phyloP scores from a whole-genome alignment of 768 basidiomycete genomes.

The Lactarius evosmus region DNA sequence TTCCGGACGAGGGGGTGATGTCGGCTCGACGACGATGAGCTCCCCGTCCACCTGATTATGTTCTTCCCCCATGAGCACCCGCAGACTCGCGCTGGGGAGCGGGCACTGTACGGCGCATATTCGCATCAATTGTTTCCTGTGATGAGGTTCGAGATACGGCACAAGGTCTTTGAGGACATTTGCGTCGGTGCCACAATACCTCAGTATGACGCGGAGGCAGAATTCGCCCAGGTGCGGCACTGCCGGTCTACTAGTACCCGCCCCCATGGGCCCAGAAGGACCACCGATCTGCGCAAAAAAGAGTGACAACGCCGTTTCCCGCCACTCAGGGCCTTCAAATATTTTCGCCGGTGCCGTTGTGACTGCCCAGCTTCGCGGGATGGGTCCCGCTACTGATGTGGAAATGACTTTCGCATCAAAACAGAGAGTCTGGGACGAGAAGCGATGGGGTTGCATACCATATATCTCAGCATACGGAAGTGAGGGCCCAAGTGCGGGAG shows the following conservation, averaged over 20 bases:
- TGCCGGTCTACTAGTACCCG: neutral
- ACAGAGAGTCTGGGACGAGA: constrained; percentile 1
- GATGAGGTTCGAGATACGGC: constrained; percentile 54
- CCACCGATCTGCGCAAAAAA: constrained; percentile 39
- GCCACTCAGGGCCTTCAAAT: constrained; percentile 43
- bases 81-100: constrained; percentile 47
- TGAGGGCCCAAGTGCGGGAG: constrained; percentile 9
- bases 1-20: constrained; percentile 43
- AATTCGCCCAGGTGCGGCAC: constrained; percentile 54
- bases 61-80: constrained; percentile 46
- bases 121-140: constrained; percentile 56
- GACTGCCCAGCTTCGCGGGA: constrained; percentile 56
- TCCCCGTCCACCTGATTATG: constrained; percentile 58
- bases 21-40: constrained; percentile 58
- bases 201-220: constrained; percentile 53
- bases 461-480: constrained; percentile 26
- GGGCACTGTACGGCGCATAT: constrained; percentile 57
- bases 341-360: constrained; percentile 33
- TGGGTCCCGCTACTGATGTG: constrained; percentile 28
- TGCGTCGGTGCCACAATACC: constrained; percentile 40
- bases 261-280: constrained; percentile 20
- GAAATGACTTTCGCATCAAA: constrained; percentile 2
- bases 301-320: constrained; percentile 53
- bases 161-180: constrained; percentile 42
- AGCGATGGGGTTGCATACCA: constrained; percentile 14